Evolutionary conservation across 306 rosid genomes (phyloP).

Genomic region (Dalbergia oliveri): DNA sequence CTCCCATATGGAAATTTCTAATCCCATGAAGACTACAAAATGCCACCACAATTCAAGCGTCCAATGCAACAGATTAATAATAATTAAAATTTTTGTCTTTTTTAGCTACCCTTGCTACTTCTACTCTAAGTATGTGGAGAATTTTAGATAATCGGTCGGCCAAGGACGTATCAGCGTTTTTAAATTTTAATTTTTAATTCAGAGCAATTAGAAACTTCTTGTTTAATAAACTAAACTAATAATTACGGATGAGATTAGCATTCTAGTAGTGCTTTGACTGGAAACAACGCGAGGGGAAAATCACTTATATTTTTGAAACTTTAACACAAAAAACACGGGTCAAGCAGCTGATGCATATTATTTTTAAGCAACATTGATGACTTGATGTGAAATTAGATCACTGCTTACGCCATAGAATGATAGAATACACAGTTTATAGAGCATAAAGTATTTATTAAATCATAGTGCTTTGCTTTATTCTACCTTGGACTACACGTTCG

Average conservation of each 20-base stretch:
- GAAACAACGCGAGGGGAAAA: slow-evolving; percentile 4
- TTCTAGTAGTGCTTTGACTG: slow-evolving; percentile 53
- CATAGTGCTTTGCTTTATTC: neutral
- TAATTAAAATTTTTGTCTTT: neutral
- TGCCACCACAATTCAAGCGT: neutral
- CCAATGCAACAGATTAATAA: neutral
- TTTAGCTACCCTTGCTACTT: neutral
- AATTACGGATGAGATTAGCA: slow-evolving; percentile 26
- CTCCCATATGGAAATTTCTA: neutral
- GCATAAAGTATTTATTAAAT: neutral
- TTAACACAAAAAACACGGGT: slow-evolving; percentile 49
- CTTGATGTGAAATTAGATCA: slow-evolving; percentile 40
- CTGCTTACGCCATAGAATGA: slow-evolving; percentile 48
- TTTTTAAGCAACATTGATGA: neutral
- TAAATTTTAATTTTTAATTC: neutral
- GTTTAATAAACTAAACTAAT: slow-evolving; percentile 10
- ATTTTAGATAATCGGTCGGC: neutral
- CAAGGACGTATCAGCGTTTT: neutral
- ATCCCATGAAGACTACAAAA: neutral
- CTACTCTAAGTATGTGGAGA: neutral
- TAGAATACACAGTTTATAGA: neutral
- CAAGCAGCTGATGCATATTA: slow-evolving; percentile 19
- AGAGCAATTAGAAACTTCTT: neutral
- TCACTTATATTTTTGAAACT: neutral
- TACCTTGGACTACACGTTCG: neutral